Percentiles rank a stretch among this genome's conserved stretches.
phyloP scores from a whole-genome alignment of 2,329 filamentous ascomycete species.

The Fusarium sp. region DNA sequence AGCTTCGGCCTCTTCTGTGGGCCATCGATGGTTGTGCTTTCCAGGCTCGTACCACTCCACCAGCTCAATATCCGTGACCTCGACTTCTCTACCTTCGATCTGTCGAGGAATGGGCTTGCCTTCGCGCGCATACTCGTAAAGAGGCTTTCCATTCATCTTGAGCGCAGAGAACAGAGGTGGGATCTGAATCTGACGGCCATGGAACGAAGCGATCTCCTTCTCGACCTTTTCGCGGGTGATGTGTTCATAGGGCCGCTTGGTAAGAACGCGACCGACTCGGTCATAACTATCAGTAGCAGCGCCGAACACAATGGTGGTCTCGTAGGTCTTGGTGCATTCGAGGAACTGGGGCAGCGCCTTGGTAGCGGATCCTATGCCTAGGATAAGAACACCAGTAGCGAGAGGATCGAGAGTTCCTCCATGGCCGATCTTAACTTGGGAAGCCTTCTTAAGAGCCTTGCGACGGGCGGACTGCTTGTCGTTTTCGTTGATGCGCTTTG shows the following conservation, averaged over 20 bases:
- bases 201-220: slow-evolving; percentile 77
- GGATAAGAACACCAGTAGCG: slow-evolving; percentile 90
- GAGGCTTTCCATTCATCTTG: slow-evolving; percentile 90
- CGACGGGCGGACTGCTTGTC: slow-evolving; percentile 70
- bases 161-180: slow-evolving; percentile 94
- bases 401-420: slow-evolving; percentile 95
- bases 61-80: slow-evolving; percentile 81
- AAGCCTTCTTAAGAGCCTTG: slow-evolving; percentile 64
- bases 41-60: slow-evolving; percentile 88
- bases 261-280: slow-evolving; percentile 82
- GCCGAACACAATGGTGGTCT: slow-evolving; percentile 89
- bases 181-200: slow-evolving; percentile 86
- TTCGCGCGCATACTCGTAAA: slow-evolving; percentile 95
- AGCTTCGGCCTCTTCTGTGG: slow-evolving; percentile 78
- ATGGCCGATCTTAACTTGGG: slow-evolving; percentile 93
- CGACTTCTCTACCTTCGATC: slow-evolving; percentile 83
- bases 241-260: slow-evolving; percentile 79
- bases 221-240: slow-evolving; percentile 84
- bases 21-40: slow-evolving; percentile 82
- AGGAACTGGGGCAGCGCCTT: slow-evolving; percentile 84
- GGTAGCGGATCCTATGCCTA: slow-evolving; percentile 88
- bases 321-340: slow-evolving; percentile 91
- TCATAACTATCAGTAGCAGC: slow-evolving; percentile 95
- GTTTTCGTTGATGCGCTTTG: slow-evolving; percentile 65
- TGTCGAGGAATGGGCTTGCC: slow-evolving; percentile 87